Evolutionary conservation across 768 basidiomycete genomes (phyloP), one percentile per base, ranked within the genome.

Genomic region (Agrocybe pediades): DNA sequence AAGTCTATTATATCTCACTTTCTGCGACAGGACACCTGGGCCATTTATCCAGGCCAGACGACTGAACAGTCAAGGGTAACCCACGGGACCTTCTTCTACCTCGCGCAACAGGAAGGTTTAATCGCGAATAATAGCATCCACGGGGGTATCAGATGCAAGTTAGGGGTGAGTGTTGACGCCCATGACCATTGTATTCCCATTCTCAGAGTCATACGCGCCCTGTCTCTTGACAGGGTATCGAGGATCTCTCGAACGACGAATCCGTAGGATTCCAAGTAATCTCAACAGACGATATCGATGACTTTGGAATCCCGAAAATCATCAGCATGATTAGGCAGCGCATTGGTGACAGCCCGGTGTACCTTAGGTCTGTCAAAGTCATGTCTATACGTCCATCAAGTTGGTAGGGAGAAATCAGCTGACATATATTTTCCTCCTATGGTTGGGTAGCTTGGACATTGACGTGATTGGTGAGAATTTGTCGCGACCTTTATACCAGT

Each of bases 31-130:
- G 91, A 76, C 63, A 90, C 90, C 6, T 88, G 85, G 83, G 51
- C 65, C 51, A 68, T 64, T 29, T 95, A 78, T 69, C 80, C 57
- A 27, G 85, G 87, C 54, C 79, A 81, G 36, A 80, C 65, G 16
- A 81, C 81, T 19, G 80, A 77, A 36, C 86, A 85, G 67, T 86
- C 83, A 44, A 84, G 76, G 54, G 74, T 92, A 36, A 94, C 85
- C 0, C 93, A 95, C 61, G 93, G 92, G 50, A 89, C 88, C 1
- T 95, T 92, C 74, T 95, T 95, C 73, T 82, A 84, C 68, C 67
- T 89, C 30, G 94, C 94, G 0, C 78, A 79, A 21, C 80, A 90
- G 61, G 90, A 93, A 65, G 88, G 89, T 1, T 76, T 93, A 36
- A 80, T 95, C 54, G 75, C 83, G 24, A 86, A 90, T 60, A 80